phyloP scores from a whole-genome alignment of 257 asterid genomes.

The Hygrophila difformis region DNA sequence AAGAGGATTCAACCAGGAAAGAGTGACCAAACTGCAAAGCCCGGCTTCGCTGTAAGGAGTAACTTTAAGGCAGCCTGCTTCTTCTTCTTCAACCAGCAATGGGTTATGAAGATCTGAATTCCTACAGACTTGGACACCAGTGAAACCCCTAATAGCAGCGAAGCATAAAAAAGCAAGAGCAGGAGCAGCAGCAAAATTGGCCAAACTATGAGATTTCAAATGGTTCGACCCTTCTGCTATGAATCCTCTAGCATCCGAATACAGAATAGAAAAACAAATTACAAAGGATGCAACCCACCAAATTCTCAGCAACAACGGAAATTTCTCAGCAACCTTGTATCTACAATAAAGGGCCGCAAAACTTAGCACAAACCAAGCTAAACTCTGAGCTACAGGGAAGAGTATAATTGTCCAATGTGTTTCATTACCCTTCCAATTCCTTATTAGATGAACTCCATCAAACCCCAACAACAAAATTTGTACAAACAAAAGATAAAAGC shows the following conservation, averaged over 20 bases:
- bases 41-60: constrained; percentile 91
- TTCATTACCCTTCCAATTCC: constrained; percentile 20
- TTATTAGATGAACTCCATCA: constrained; percentile 43
- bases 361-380: constrained; percentile 74
- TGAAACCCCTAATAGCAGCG: constrained; percentile 57
- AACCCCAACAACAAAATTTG: constrained; percentile 54
- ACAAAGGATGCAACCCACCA: constrained; percentile 80
- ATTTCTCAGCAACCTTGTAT: constrained; percentile 39
- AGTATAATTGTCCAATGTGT: constrained; percentile 43
- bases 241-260: constrained; percentile 56
- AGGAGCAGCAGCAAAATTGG: constrained; percentile 52
- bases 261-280: constrained; percentile 42
- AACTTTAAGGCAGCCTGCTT: constrained; percentile 81
- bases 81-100: constrained; percentile 52
- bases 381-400: constrained; percentile 51
- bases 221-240: constrained; percentile 42
- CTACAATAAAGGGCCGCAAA: constrained; percentile 52
- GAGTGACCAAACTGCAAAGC: constrained; percentile 67
- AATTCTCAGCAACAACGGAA: constrained; percentile 50
- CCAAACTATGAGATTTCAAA: constrained; percentile 62
- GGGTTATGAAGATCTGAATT: constrained; percentile 60
- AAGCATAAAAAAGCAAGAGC: constrained; percentile 66
- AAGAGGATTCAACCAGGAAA: constrained; percentile 93
- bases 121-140: constrained; percentile 51
- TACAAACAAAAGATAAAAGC: constrained; percentile 61